phyloP scores from a whole-genome alignment of 2,329 filamentous ascomycete genomes.

The Ascomycota sp. region DNA sequence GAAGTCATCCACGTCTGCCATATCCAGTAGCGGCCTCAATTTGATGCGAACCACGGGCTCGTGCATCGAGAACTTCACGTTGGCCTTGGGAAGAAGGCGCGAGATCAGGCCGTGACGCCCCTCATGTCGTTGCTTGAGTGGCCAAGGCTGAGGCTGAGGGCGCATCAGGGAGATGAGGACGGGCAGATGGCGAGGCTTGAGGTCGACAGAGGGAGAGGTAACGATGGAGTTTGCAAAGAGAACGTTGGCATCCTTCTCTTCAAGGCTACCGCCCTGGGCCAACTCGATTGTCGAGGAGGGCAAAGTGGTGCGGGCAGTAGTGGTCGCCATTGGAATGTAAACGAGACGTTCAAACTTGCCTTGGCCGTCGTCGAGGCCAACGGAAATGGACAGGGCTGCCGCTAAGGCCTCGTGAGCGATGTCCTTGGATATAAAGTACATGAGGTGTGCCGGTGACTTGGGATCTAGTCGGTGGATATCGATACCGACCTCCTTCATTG shows the following conservation, averaged over 20 bases:
- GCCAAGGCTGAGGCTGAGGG: constrained; percentile 27
- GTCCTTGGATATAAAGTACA: constrained; percentile 91
- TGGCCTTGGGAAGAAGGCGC: constrained; percentile 80
- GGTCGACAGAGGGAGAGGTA: constrained; percentile 83
- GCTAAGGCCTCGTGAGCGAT: constrained; percentile 87
- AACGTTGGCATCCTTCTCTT: constrained; percentile 87
- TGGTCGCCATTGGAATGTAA: constrained; percentile 95
- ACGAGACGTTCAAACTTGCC: constrained; percentile 70
- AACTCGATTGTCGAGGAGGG: constrained; percentile 86
- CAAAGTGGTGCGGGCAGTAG: constrained; percentile 79
- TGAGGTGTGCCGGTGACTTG: constrained; percentile 83
- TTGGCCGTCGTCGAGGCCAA: constrained; percentile 79
- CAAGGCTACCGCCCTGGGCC: constrained; percentile 45
- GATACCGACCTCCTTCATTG: constrained; percentile 91
- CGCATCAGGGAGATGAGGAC: constrained; percentile 60
- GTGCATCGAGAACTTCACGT: constrained; percentile 87
- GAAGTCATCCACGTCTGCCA: constrained; percentile 55
- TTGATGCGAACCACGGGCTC: constrained; percentile 86
- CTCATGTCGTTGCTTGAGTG: constrained; percentile 15
- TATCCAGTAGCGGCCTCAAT: constrained; percentile 54
- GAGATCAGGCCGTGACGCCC: constrained; percentile 56
- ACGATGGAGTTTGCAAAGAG: constrained; percentile 91
- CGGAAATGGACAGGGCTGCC: constrained; percentile 77
- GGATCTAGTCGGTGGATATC: constrained; percentile 82
- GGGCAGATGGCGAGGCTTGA: constrained; percentile 81